phyloP scores from a whole-genome alignment of 2,329 filamentous ascomycete species.

The Hypoxylon sp. region DNA sequence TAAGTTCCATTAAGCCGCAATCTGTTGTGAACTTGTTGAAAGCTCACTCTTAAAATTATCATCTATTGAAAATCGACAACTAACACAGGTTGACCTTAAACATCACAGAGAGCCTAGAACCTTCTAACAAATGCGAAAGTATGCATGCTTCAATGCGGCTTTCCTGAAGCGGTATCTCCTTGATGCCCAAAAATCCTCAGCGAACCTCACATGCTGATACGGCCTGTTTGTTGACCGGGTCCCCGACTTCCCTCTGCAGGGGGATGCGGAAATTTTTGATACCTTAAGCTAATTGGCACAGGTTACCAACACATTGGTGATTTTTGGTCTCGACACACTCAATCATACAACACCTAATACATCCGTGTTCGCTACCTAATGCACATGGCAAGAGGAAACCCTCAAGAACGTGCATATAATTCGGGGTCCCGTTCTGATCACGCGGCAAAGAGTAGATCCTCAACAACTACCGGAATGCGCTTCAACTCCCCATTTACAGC shows the following conservation, averaged over 20 bases:
- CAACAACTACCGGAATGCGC: slow-evolving; percentile 34
- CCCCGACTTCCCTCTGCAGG: slow-evolving; percentile 30
- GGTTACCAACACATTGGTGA: slow-evolving; percentile 15
- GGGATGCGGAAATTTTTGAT: slow-evolving; percentile 30
- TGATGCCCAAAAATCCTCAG: slow-evolving; percentile 34
- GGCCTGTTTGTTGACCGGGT: slow-evolving; percentile 23
- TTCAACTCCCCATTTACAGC: slow-evolving; percentile 19
- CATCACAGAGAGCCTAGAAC: slow-evolving; percentile 37
- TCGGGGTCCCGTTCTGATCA: slow-evolving; percentile 28
- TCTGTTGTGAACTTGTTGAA: slow-evolving; percentile 24
- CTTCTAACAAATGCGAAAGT: slow-evolving; percentile 27
- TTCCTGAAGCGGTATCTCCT: slow-evolving; percentile 37
- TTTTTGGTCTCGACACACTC: slow-evolving; percentile 10
- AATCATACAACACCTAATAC: slow-evolving; percentile 24
- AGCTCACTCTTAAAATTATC: slow-evolving; percentile 15
- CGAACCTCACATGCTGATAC: slow-evolving; percentile 35
- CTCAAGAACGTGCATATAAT: slow-evolving; percentile 19
- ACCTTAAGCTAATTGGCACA: slow-evolving; percentile 29
- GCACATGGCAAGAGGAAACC: slow-evolving; percentile 15
- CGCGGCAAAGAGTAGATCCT: slow-evolving; percentile 33
- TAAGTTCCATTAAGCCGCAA: slow-evolving; percentile 43
- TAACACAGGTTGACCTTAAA: slow-evolving; percentile 8
- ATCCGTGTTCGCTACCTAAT: slow-evolving; percentile 22
- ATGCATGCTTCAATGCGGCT: slow-evolving; percentile 34
- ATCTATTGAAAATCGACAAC: slow-evolving; percentile 12